Percentiles rank a stretch among this genome's conserved stretches.
phyloP scores from a whole-genome alignment of 2,329 filamentous ascomycete genomes.

The Fulvia fulva region DNA sequence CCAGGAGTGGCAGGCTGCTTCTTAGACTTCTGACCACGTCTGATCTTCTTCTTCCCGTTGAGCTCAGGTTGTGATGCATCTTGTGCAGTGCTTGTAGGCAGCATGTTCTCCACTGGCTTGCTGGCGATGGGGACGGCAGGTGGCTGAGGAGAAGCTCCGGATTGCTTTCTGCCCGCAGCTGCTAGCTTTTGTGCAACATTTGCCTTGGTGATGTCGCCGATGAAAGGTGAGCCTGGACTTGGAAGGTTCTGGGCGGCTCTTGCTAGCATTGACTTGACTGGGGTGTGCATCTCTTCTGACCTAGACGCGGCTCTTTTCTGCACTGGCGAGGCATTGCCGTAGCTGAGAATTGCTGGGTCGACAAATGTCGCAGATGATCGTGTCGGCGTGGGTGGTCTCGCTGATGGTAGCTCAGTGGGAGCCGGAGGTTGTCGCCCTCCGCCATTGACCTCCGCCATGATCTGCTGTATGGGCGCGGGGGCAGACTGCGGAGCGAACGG shows the following conservation, averaged over 20 bases:
- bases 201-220: conserved; percentile 28
- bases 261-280: conserved; percentile 39
- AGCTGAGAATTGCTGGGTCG: conserved; percentile 80
- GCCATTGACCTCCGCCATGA: conserved; percentile 9
- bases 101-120: conserved; percentile 6
- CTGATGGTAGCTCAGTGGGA: conserved; percentile 18
- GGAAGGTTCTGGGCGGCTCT: conserved; percentile 35
- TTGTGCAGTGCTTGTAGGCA: conserved; percentile 7
- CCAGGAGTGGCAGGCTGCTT: conserved; percentile 24
- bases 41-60: conserved; percentile 43
- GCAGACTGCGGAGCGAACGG: background rate
- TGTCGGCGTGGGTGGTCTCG: conserved; percentile 29
- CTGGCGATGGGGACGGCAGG: conserved; percentile 7
- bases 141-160: conserved; percentile 1
- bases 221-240: conserved; percentile 37
- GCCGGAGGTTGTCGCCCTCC: conserved; percentile 13
- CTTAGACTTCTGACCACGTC: conserved; percentile 43
- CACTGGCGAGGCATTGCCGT: conserved; percentile 40
- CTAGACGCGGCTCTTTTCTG: conserved; percentile 21
- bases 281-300: conserved; percentile 36
- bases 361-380: conserved; percentile 52
- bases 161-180: conserved; percentile 11
- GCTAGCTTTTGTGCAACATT: conserved; percentile 25
- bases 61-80: conserved; percentile 22
- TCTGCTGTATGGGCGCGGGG: conserved; percentile 1